Base-by-base conservation (phyloP, 164 flowering plant species). In the Aristolochia fimbriata region DNA sequence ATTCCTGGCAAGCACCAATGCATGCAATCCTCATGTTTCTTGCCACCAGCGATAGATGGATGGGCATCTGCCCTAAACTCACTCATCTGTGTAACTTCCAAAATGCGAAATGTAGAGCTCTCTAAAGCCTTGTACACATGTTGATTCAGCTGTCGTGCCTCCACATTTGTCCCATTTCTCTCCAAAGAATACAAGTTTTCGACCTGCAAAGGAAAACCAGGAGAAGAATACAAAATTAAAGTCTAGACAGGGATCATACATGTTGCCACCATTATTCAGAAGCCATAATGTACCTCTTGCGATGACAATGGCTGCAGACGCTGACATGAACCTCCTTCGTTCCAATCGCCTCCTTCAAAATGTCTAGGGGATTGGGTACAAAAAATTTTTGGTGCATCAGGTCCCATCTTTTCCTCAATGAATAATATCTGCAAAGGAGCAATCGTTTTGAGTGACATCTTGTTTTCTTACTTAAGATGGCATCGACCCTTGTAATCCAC, bases 261-360 rank as follows among this genome's bases (percentile, higher is more conserved):
- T 27, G 30, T 5, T 27, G 30, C 19, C n/a, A 17, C 22, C 16
- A 5, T 20, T 15, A 61, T 20, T 12, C 17, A 9, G 22, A 61
- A 27, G 20, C 17, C 11, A 23, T 23, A 8, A 61, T 65, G 65
- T 63, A 93, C 99, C 81, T 86, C 72, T 57, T 77, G 75, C 11
- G 77, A 75, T 21, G 50, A 57, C 68, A 90, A 68, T 67, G 99
- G 97, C 65, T 77, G 68, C 23, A 55, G 31, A 4, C 86, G 86
- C 45, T 57, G 78, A 65, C 99, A 93, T 31, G 96, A 82, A 66
- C 96, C 99, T 63, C 96, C 97, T 71, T 86, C 86, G 66, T 93
- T 77, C 99, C 99, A 93, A 57, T 93, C 97, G 73, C 99, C 97
- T 59, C 98, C 97, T 79, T 90, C 97, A 77, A 93, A 93, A 79